Evolutionary conservation across 805 yeast genomes (phyloP).

Genomic region (Cyberlindnera subsufficiens): DNA sequence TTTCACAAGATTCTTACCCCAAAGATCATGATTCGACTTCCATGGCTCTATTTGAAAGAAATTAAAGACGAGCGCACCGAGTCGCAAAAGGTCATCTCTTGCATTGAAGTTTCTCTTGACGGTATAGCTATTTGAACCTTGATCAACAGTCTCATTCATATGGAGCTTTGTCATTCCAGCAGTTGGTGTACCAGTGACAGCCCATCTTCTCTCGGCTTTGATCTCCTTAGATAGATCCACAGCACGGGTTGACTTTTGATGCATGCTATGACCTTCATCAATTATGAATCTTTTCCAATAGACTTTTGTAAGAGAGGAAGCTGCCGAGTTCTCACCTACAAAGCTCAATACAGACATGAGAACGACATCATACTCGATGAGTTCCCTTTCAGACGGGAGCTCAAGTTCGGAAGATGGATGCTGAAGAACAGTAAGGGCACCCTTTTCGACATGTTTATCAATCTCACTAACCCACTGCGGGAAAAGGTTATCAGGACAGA

Average conservation of each 20-base stretch:
- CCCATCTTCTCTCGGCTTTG: slow-evolving; percentile 61
- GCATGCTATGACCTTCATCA: slow-evolving; percentile 73
- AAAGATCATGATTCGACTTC: slow-evolving; percentile 37
- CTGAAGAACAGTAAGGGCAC: slow-evolving; percentile 31
- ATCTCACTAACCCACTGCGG: slow-evolving; percentile 62
- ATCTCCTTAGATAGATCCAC: slow-evolving; percentile 43
- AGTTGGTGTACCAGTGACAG: slow-evolving; percentile 73
- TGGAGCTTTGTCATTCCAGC: slow-evolving; percentile 58
- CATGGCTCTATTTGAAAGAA: slow-evolving; percentile 59
- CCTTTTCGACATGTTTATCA: slow-evolving; percentile 43
- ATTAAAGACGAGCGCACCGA: slow-evolving; percentile 47
- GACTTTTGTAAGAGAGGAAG: slow-evolving; percentile 32
- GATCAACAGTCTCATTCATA: slow-evolving; percentile 25
- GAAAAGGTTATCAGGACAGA: slow-evolving; percentile 61
- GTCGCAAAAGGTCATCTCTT: slow-evolving; percentile 43
- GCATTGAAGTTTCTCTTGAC: slow-evolving; percentile 47
- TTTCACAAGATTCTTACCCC: slow-evolving; percentile 40
- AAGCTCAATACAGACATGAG: slow-evolving; percentile 44
- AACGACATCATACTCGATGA: slow-evolving; percentile 46
- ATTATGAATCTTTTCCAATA: slow-evolving; percentile 67
- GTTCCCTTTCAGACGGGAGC: slow-evolving; percentile 25
- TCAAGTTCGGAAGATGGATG: slow-evolving; percentile 15
- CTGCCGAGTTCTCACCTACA: slow-evolving; percentile 31
- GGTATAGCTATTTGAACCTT: slow-evolving; percentile 28
- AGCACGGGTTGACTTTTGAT: slow-evolving; percentile 43